A percentile compares a stretch with the other conserved stretches of the same genome.
These are phyloP conservation scores for Fusarium solani-melongenae DNA, from an alignment of 2,329 filamentous ascomycete genomes.

Conservation along the genomic window DNA sequence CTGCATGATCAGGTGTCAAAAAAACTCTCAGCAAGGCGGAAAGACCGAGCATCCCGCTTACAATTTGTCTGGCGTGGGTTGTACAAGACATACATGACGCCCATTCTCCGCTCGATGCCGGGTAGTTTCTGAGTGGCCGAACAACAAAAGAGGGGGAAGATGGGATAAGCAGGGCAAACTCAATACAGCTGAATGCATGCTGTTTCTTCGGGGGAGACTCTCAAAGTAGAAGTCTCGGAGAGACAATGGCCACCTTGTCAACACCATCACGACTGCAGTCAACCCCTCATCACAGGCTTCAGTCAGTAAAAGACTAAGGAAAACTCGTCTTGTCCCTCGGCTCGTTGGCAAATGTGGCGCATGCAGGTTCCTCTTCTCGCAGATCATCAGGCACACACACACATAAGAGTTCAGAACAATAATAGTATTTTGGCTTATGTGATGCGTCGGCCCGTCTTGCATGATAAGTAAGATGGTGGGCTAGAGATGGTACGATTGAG, in stretches of 20 bases:
- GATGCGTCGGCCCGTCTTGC: slow-evolving; percentile 28
- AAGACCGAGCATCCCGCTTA: background rate
- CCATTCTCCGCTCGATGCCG: background rate
- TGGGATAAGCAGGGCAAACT: background rate
- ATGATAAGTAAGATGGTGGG: slow-evolving; percentile 23
- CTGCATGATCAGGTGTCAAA: slow-evolving; percentile 7
- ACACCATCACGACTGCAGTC: slow-evolving; percentile 26
- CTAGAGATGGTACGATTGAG: slow-evolving; percentile 6
- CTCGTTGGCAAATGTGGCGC: slow-evolving; percentile 20
- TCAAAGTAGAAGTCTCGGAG: slow-evolving; percentile 23
- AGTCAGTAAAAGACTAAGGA: background rate
- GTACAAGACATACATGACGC: background rate
- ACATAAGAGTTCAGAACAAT: background rate
- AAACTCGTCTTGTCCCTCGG: slow-evolving; percentile 33
- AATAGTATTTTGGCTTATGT: background rate
- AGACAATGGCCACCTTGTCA: slow-evolving; percentile 6
- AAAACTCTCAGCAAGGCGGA: slow-evolving; percentile 4
- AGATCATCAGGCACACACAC: slow-evolving; percentile 39
- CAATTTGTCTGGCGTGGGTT: background rate
- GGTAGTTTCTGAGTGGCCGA: background rate
- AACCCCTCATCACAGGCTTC: slow-evolving; percentile 38
- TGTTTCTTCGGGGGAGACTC: slow-evolving; percentile 14
- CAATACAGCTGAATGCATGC: slow-evolving; percentile 7
- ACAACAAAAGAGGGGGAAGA: background rate
- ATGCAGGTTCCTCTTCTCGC: slow-evolving; percentile 28